phyloP scores from a whole-genome alignment of 352 stramenopile species.

The Phytophthora agathidicida region DNA sequence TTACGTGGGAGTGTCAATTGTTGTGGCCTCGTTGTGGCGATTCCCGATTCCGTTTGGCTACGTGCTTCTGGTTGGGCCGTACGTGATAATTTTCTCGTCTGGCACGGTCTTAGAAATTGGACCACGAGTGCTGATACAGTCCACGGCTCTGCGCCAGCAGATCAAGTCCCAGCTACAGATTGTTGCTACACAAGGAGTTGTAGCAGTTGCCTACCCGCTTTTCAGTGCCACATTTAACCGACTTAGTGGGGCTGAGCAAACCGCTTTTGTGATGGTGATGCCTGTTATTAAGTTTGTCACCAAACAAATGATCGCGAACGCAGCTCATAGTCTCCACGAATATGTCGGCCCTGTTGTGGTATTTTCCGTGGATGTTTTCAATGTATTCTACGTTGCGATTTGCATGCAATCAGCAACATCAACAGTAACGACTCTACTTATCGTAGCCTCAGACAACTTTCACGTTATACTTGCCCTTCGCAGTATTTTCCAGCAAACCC shows the following conservation, averaged over 20 bases:
- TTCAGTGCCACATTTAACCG: constrained; percentile 19
- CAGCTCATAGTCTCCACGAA: constrained; percentile 1
- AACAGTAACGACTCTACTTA: background rate
- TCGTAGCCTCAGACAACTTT: background rate
- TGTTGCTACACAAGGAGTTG: background rate
- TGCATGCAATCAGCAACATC: constrained; percentile 4
- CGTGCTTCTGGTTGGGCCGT: constrained; percentile 1
- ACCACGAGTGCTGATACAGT: background rate
- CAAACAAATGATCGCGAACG: background rate
- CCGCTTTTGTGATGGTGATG: constrained; percentile 6
- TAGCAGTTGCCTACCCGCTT: constrained; percentile 13
- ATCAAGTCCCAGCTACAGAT: constrained; percentile 2
- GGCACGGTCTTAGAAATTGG: constrained; percentile 2
- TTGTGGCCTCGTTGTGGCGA: constrained; percentile 6
- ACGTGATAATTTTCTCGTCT: constrained; percentile 3
- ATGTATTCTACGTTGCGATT: constrained; percentile 7
- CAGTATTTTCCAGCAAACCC: background rate
- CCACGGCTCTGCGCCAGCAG: background rate
- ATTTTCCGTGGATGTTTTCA: no score
- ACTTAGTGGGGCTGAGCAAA: background rate
- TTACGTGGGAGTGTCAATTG: constrained; percentile 10
- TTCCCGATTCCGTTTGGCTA: constrained; percentile 10
- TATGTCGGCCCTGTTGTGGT: background rate
- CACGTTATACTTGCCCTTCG: background rate
- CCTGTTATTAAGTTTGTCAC: constrained; percentile 7